Percentiles rank a stretch among this genome's conserved stretches.
phyloP scores from a whole-genome alignment of 2,329 filamentous ascomycete genomes.

The Nemania diffusa region DNA sequence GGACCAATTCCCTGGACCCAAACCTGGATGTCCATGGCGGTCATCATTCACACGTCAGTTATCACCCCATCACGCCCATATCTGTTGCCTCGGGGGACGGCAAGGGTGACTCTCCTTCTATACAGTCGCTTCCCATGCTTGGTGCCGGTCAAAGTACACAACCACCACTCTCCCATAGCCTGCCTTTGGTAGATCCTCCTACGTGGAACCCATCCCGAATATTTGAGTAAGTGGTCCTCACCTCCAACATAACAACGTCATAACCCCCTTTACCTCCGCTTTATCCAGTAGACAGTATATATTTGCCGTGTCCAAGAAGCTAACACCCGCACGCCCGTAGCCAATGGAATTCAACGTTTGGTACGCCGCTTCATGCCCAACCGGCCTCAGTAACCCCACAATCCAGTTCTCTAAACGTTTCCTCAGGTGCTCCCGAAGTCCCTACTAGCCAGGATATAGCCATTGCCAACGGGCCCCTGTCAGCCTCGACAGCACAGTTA shows the following conservation, averaged over 20 bases:
- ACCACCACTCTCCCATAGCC: constrained; percentile 62
- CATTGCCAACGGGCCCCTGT: constrained; percentile 57
- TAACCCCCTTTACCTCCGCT: not conserved
- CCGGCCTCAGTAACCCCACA: constrained; percentile 57
- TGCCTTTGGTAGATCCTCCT: constrained; percentile 71
- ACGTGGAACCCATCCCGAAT: constrained; percentile 88
- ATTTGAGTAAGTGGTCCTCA: constrained; percentile 81
- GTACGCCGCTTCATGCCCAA: constrained; percentile 68
- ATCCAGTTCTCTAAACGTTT: constrained; percentile 63
- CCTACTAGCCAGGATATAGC: constrained; percentile 65
- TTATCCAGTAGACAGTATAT: not conserved
- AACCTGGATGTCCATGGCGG: constrained; percentile 65
- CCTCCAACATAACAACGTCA: no score
- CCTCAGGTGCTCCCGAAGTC: constrained; percentile 65
- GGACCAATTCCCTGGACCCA: constrained; percentile 63
- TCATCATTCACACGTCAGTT: constrained; percentile 71
- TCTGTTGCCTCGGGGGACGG: constrained; percentile 77
- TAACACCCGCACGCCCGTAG: constrained; percentile 58
- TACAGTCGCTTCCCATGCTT: constrained; percentile 79
- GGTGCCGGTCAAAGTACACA: constrained; percentile 66
- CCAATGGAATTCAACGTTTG: constrained; percentile 96
- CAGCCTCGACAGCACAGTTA: constrained; percentile 58
- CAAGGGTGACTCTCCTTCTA: constrained; percentile 79
- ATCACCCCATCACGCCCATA: constrained; percentile 82
- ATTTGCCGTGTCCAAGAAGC: not conserved